These are phyloP conservation scores for Paraphoma sp. DNA, from an alignment of 2,329 filamentous ascomycete genomes.

Conservation along the genomic window DNA sequence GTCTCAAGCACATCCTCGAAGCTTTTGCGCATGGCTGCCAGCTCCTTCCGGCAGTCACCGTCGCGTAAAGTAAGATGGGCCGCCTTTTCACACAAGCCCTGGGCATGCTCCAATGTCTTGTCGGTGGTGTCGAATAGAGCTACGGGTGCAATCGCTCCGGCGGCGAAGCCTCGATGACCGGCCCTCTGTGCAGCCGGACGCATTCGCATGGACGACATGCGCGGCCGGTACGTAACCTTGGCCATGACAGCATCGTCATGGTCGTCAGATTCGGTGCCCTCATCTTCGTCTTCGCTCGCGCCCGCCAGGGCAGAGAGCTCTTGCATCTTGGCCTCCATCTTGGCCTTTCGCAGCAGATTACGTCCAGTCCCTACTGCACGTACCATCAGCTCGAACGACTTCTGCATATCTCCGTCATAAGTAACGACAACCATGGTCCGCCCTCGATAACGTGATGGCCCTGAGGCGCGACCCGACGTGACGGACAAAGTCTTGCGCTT, in stretches of 20 bases:
- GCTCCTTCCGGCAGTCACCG: slow-evolving; percentile 81
- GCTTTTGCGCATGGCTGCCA: slow-evolving; percentile 71
- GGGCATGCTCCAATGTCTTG: slow-evolving; percentile 78
- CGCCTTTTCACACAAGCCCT: slow-evolving; percentile 82
- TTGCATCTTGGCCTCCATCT: slow-evolving; percentile 78
- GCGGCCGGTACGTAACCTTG: slow-evolving; percentile 47
- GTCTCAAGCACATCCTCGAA: slow-evolving; percentile 69
- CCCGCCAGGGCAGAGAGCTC: slow-evolving; percentile 48
- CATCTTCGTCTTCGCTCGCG: slow-evolving; percentile 32
- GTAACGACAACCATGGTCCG: slow-evolving; percentile 85
- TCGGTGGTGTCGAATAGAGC: slow-evolving; percentile 70
- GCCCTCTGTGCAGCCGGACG: slow-evolving; percentile 25
- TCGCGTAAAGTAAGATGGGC: slow-evolving; percentile 90
- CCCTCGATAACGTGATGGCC: slow-evolving; percentile 67
- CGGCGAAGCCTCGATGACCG: slow-evolving; percentile 8
- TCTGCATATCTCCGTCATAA: slow-evolving; percentile 88
- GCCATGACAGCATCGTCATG: slow-evolving; percentile 35
- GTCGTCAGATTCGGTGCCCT: slow-evolving; percentile 18
- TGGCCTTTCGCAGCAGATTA: slow-evolving; percentile 86
- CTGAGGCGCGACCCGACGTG: slow-evolving; percentile 47
- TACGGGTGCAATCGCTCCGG: slow-evolving; percentile 21
- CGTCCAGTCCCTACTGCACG: slow-evolving; percentile 80
- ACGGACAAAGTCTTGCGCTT: slow-evolving; percentile 55
- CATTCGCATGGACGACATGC: slow-evolving; percentile 40
- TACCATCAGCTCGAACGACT: slow-evolving; percentile 81